phyloP scores from a whole-genome alignment of 1,139 yeast genomes.

The Diutina neorugosa region DNA sequence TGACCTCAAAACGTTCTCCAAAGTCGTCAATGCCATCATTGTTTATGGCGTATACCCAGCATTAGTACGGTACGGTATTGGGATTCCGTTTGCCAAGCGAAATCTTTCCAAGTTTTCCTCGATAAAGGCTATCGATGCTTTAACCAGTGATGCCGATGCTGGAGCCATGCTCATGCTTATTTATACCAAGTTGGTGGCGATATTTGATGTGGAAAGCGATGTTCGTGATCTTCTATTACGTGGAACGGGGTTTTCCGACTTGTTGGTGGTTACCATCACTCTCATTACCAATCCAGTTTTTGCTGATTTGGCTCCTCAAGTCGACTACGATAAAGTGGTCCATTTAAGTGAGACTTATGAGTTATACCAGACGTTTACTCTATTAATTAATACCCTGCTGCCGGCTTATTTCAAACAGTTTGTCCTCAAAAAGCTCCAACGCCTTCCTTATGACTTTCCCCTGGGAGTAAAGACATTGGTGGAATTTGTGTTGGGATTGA shows the following conservation, averaged over 20 bases:
- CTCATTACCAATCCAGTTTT: constrained; percentile 32
- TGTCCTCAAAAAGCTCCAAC: constrained; percentile 35
- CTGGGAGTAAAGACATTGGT: constrained; percentile 65
- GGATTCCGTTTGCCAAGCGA: constrained; percentile 57
- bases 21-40: constrained; percentile 49
- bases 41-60: constrained; percentile 63
- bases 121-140: constrained; percentile 7
- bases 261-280: constrained; percentile 44
- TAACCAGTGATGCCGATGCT: constrained; percentile 9
- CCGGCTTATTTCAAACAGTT: constrained; percentile 29
- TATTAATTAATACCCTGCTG: constrained; percentile 33
- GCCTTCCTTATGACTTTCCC: constrained; percentile 42
- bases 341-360: constrained; percentile 46
- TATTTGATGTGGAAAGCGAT: constrained; percentile 34
- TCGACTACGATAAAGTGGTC: constrained; percentile 11
- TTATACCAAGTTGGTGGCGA: constrained; percentile 18
- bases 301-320: constrained; percentile 6
- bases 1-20: constrained; percentile 67
- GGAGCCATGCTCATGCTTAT: constrained; percentile 20
- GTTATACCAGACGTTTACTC: constrained; percentile 41
- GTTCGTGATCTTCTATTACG: constrained; percentile 43
- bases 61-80: constrained; percentile 38
- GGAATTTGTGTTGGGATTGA: constrained; percentile 65
- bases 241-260: constrained; percentile 69
- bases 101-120: constrained; percentile 32